phyloP scores from a whole-genome alignment of 2,329 filamentous ascomycete species.

The Trichothecium roseum region DNA sequence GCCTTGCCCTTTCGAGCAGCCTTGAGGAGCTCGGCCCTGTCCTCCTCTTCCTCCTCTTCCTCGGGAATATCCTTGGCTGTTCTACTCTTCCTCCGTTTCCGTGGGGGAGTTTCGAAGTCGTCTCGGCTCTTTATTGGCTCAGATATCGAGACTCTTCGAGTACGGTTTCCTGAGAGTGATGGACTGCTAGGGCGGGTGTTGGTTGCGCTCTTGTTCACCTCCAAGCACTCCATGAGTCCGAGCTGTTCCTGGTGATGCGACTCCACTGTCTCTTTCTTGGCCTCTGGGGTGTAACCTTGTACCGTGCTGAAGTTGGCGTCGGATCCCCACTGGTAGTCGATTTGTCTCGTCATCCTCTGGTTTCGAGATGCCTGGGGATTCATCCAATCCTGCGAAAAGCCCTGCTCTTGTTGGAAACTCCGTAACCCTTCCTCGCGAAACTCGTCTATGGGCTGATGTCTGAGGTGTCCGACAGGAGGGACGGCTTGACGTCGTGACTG shows the following conservation, averaged over 20 bases:
- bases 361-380: slow-evolving; percentile 18
- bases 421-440: slow-evolving; percentile 29
- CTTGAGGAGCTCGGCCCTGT: slow-evolving; percentile 17
- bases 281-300: slow-evolving; percentile 48
- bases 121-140: slow-evolving; percentile 19
- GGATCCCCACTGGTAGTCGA: slow-evolving; percentile 56
- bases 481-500: slow-evolving; percentile 16
- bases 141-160: slow-evolving; percentile 7
- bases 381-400: slow-evolving; percentile 23
- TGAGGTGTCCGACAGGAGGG: slow-evolving; percentile 28
- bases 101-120: slow-evolving; percentile 29
- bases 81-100: slow-evolving; percentile 47
- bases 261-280: slow-evolving; percentile 47
- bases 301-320: slow-evolving; percentile 51
- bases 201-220: slow-evolving; percentile 44
- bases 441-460: slow-evolving; percentile 31
- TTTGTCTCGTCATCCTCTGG: slow-evolving; percentile 17
- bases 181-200: slow-evolving; percentile 53
- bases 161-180: neutral
- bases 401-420: slow-evolving; percentile 6
- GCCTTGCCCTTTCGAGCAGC: slow-evolving; percentile 5
- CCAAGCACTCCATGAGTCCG: slow-evolving; percentile 45
- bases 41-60: slow-evolving; percentile 30
- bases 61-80: slow-evolving; percentile 32
- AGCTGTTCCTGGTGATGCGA: slow-evolving; percentile 44